Conservation (phyloP, 805 yeast genomes). For the Saitoella complicata region DNA sequence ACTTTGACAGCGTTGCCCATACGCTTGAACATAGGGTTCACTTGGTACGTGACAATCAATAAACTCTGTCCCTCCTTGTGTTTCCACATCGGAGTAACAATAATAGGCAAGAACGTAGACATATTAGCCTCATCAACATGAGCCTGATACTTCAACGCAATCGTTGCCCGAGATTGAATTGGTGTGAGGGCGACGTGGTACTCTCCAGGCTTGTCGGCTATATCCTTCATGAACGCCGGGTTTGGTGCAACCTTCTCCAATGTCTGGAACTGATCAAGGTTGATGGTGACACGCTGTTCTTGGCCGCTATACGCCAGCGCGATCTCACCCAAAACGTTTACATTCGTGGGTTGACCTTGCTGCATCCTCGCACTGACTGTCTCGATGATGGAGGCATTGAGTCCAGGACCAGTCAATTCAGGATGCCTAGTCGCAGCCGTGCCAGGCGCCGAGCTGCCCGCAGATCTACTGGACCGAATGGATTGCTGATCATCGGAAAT, state of each 20-base stretch:
- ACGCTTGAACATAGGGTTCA: conserved; percentile 32
- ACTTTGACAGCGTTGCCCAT: conserved; percentile 35
- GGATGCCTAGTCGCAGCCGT: conserved; percentile 32
- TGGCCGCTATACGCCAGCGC: conserved; percentile 51
- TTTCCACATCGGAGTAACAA: conserved; percentile 75
- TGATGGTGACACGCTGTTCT: conserved; percentile 14
- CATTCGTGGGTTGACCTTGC: conserved; percentile 43
- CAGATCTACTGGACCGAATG: too few relatives aligned
- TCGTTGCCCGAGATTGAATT: conserved; percentile 33
- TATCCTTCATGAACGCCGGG: conserved; percentile 33
- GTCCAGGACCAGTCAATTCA: conserved; percentile 38
- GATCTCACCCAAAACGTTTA: conserved; percentile 68
- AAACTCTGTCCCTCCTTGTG: conserved; percentile 74
- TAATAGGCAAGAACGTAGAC: conserved; percentile 39
- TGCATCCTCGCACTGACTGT: conserved; percentile 56
- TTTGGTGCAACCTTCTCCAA: conserved; percentile 36
- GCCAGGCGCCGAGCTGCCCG: too few relatives aligned
- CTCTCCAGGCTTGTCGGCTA: conserved; percentile 22
- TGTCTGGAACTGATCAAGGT: conserved; percentile 19
- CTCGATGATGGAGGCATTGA: conserved; percentile 78
- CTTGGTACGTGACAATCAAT: conserved; percentile 54
- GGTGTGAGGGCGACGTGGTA: conserved; percentile 23
- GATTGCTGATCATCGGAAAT: too few relatives aligned
- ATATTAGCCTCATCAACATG: conserved; percentile 21
- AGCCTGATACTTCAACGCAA: conserved; percentile 63